Evolutionary conservation across 805 yeast species (phyloP).

Genomic region (Vanderwaltozyma yarrowii): DNA sequence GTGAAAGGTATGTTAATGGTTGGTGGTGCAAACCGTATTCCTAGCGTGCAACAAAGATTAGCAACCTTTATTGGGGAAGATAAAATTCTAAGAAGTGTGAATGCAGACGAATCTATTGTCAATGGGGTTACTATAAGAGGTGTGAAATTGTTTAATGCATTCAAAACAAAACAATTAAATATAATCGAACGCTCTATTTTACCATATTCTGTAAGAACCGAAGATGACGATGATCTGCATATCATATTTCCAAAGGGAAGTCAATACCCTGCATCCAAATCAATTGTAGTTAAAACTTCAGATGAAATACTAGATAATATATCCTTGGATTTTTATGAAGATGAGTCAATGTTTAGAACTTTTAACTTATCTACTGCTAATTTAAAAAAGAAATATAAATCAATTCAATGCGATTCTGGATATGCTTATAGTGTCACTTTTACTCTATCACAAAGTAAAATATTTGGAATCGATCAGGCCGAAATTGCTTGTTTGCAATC

Average conservation of each 20-base stretch:
- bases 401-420: slow-evolving; percentile 32
- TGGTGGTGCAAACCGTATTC: slow-evolving; percentile 90
- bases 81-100: slow-evolving; percentile 66
- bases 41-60: slow-evolving; percentile 64
- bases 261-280: slow-evolving; percentile 21
- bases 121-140: slow-evolving; percentile 85
- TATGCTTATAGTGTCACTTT: slow-evolving; percentile 35
- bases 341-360: slow-evolving; percentile 11
- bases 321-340: slow-evolving; percentile 28
- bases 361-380: slow-evolving; percentile 7
- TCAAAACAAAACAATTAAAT: slow-evolving; percentile 46
- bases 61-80: slow-evolving; percentile 39
- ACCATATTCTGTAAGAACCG: slow-evolving; percentile 34
- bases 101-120: slow-evolving; percentile 92
- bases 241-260: slow-evolving; percentile 42
- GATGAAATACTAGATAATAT: slow-evolving; percentile 22
- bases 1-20: slow-evolving; percentile 62
- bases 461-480: slow-evolving; percentile 38
- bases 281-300: slow-evolving; percentile 29
- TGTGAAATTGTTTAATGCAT: slow-evolving; percentile 57
- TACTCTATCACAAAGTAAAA: slow-evolving; percentile 37
- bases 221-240: slow-evolving; percentile 8
- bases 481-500: slow-evolving; percentile 36
- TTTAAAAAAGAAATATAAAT: slow-evolving; percentile 27
- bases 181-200: slow-evolving; percentile 47